These are phyloP conservation scores for Macrolepiota fuliginosa DNA, from an alignment of 768 basidiomycete genomes.

Conservation along the genomic window DNA sequence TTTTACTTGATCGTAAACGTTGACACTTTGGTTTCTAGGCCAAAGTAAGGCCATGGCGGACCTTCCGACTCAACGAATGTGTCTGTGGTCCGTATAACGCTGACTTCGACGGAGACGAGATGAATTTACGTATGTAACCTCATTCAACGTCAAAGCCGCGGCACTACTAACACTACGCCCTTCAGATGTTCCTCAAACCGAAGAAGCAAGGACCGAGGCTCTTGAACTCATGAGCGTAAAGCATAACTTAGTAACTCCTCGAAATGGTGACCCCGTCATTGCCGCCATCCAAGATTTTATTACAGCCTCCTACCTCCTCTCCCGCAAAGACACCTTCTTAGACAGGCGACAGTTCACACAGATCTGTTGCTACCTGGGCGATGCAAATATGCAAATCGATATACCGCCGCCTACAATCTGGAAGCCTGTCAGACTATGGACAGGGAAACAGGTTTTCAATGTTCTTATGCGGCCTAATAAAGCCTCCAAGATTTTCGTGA, in stretches of 20 bases:
- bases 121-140: constrained; percentile 85
- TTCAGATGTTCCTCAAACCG: constrained; percentile 95
- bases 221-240: constrained; percentile 97
- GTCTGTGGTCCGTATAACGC: constrained; percentile 99
- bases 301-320: constrained; percentile 95
- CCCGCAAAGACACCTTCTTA: constrained; percentile 89
- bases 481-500: constrained; percentile 78
- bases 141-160: background rate
- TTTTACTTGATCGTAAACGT: too few relatives aligned
- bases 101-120: constrained; percentile 99
- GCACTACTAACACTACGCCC: background rate
- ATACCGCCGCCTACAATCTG: constrained; percentile 92
- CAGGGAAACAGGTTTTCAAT: constrained; percentile 98
- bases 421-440: constrained; percentile 94
- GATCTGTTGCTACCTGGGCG: constrained; percentile 91
- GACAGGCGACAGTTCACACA: constrained; percentile 95
- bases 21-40: constrained; percentile 36
- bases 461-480: constrained; percentile 95
- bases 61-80: constrained; percentile 97
- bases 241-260: constrained; percentile 94
- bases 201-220: constrained; percentile 96
- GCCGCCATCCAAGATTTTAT: constrained; percentile 99
- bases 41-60: constrained; percentile 95
- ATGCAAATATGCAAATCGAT: constrained; percentile 90
- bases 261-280: constrained; percentile 98